phyloP scores from a whole-genome alignment of 1,284 basidiomycete species.

The Cutaneotrichosporon curvatum region DNA sequence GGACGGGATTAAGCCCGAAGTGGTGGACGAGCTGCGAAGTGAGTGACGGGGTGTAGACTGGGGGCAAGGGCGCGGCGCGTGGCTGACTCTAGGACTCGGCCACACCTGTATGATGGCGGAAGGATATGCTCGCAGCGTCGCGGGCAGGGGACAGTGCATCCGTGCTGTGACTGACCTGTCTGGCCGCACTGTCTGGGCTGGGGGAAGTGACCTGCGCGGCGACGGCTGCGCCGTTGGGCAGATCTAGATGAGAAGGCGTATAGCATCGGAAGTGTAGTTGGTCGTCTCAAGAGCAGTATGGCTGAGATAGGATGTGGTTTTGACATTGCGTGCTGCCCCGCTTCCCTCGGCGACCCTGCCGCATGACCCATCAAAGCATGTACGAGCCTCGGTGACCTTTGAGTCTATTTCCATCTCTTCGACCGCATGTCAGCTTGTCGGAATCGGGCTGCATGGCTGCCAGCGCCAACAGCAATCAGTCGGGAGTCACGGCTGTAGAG shows the following conservation, averaged over 20 bases:
- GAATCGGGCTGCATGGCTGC: no score
- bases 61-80: background rate
- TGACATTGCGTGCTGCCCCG: no score
- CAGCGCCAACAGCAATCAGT: no score
- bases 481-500: no score
- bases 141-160: constrained; percentile 89
- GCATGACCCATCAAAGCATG: no score
- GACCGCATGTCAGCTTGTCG: no score
- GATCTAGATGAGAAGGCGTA: constrained; percentile 54
- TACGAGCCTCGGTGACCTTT: no score
- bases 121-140: constrained; percentile 60
- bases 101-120: constrained; percentile 64
- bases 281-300: no score
- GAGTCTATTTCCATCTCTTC: no score
- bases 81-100: constrained; percentile 61
- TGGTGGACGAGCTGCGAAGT: constrained; percentile 55
- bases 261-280: no score
- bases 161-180: constrained; percentile 66
- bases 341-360: no score
- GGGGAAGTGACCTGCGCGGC: constrained; percentile 75
- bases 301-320: no score
- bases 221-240: constrained; percentile 86
- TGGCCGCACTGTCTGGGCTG: constrained; percentile 67
- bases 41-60: background rate
- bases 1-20: constrained; percentile 61